Evolutionary conservation across 345 rosid species (phyloP), one percentile per base, ranked within the genome.

Genomic region (Aquilaria yunnanensis): DNA sequence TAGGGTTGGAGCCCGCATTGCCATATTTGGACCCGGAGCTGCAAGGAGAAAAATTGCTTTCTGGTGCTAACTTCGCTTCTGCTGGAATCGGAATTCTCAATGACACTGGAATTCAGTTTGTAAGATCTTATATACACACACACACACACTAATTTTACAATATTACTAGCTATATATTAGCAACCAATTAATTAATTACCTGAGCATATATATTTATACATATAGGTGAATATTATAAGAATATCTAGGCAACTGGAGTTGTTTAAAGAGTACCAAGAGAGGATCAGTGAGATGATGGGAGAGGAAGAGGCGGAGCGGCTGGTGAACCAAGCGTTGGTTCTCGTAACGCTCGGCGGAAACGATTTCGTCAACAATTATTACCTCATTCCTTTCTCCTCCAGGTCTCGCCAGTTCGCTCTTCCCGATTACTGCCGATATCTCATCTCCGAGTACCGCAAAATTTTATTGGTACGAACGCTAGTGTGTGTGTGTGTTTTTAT

Each of bases 351-450:
- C 12, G 88, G 85, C 1, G 85, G 88, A 63, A 83, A 83, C 32
- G 88, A 83, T 72, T 83, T 74, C 52, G 81, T 83, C 32, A 83
- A 80, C 73, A 83, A 83, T 80, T 83, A 80, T 66, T 80, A 73
- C 71, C 51, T 75, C 62, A 74, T 59, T 47, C 85, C 85, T 7
- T 68, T 74, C 61, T 76, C 88, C 2, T 47, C 78, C 2, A 66
- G 85, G 54, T 75, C 83, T 48, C 83, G 78, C 75, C 78, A 80
- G 56, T 80, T 64, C 67, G 8, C 72, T 41, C 62, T 83, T 51
- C 73, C 76, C 0, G 74, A 52, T 43, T 83, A 69, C 64, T 75
- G 75, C 29, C 54, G 59, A 48, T 76, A 49, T 51, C 69, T 83
- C 81, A 56, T 80, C 59, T 72, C 83, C 54, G 83, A 83, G 73